Evolutionary conservation across 768 basidiomycete genomes (phyloP).

Genomic region (Favolaschia claudopus): DNA sequence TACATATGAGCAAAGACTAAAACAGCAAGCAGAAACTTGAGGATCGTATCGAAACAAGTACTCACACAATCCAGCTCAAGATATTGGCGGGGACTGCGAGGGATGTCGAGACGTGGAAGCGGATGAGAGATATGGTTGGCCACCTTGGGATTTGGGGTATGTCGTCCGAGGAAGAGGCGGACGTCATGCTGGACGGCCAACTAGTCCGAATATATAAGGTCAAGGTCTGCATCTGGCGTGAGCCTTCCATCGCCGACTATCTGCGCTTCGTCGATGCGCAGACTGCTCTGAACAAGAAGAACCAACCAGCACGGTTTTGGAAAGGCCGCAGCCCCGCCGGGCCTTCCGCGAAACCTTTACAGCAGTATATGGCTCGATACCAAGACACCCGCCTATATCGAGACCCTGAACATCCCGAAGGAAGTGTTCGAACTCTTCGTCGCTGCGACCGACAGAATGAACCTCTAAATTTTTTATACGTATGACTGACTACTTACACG

Average conservation of each 20-base stretch:
- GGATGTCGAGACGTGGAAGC: slow-evolving; percentile 1
- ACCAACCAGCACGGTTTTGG: no score
- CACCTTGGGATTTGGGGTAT: slow-evolving; percentile 1
- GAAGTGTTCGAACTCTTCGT: no score
- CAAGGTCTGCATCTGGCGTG: slow-evolving; percentile 2
- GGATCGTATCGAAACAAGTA: background rate
- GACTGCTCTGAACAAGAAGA: background rate
- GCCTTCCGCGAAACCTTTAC: no score
- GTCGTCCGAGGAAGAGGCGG: slow-evolving; percentile 5
- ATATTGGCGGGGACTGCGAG: background rate
- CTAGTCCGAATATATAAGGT: background rate
- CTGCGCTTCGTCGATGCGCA: slow-evolving; percentile 3
- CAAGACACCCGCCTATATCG: no score
- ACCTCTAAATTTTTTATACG: no score
- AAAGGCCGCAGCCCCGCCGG: no score
- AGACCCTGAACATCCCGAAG: no score
- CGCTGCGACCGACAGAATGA: no score
- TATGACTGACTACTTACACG: no score
- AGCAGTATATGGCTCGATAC: no score
- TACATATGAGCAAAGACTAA: background rate
- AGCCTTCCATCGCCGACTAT: background rate
- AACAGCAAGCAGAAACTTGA: background rate
- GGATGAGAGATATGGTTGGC: background rate
- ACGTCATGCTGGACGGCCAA: background rate
- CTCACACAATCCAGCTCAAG: background rate